Evolutionary conservation across 192 early-diverging fungal species (phyloP).

Genomic region (Backusella sp.): DNA sequence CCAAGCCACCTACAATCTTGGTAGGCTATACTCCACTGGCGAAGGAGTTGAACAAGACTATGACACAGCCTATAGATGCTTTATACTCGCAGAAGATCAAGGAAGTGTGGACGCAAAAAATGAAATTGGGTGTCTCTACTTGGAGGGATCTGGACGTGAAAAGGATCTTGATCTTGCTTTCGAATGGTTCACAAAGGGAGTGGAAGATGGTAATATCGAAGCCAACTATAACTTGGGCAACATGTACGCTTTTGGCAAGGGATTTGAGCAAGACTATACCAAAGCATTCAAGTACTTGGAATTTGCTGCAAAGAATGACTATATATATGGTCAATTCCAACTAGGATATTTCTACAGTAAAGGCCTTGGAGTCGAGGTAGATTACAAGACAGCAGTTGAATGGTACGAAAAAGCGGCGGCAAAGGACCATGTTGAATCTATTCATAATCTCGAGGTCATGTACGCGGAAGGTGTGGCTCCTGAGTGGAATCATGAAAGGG

Average conservation of each 20-base stretch:
- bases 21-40: neutral
- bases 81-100: neutral
- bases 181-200: neutral
- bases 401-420: conserved; percentile 37
- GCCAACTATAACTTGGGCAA: neutral
- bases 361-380: conserved; percentile 27
- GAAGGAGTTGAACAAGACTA: neutral
- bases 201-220: neutral
- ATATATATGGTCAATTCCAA: neutral
- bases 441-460: conserved; percentile 25
- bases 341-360: neutral
- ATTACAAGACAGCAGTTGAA: neutral
- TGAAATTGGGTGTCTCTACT: neutral
- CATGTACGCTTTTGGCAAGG: neutral
- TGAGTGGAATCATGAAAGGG: conserved; percentile 21
- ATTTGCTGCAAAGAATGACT: conserved; percentile 2
- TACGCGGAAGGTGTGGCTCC: conserved; percentile 26
- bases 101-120: neutral
- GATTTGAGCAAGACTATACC: conserved; percentile 13
- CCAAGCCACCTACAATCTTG: neutral
- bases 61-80: neutral
- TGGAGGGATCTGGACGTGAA: neutral
- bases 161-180: neutral
- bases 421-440: conserved; percentile 16
- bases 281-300: conserved; percentile 28